A percentile compares a stretch with the other conserved stretches of the same genome.
These are phyloP conservation scores for Tetrahymena borealis DNA, from an alignment of 73 alveolate species.

Conservation along the genomic window DNA sequence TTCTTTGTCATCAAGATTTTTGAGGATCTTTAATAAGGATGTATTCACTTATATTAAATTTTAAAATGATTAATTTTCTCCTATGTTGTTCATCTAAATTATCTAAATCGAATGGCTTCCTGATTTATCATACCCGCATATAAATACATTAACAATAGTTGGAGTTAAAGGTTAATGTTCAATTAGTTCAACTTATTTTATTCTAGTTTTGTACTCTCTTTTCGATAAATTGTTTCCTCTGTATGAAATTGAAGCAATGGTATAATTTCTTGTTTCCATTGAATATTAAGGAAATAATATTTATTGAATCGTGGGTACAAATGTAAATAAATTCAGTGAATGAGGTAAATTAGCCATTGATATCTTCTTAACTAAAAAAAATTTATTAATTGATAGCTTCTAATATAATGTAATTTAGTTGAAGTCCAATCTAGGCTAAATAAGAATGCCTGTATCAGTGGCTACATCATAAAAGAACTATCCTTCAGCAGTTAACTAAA, in stretches of 20 bases:
- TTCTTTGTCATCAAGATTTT: background rate
- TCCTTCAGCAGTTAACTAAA: background rate
- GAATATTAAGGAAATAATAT: background rate
- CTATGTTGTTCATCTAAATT: background rate
- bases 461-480: background rate
- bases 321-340: background rate
- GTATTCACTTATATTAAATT: background rate
- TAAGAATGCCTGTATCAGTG: background rate
- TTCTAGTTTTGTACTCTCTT: background rate
- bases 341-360: background rate
- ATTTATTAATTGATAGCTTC: background rate
- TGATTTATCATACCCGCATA: background rate
- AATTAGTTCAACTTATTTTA: background rate
- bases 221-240: background rate
- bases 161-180: background rate
- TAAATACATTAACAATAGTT: background rate
- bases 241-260: background rate
- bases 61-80: background rate
- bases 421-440: background rate
- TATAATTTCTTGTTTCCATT: background rate
- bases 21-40: background rate
- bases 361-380: background rate
- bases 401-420: background rate
- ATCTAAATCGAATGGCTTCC: background rate
- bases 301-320: background rate